A percentile compares a stretch with the other conserved stretches of the same genome.
These are phyloP conservation scores for Geum urbanum DNA, from an alignment of 306 rosid genomes.

Conservation along the genomic window DNA sequence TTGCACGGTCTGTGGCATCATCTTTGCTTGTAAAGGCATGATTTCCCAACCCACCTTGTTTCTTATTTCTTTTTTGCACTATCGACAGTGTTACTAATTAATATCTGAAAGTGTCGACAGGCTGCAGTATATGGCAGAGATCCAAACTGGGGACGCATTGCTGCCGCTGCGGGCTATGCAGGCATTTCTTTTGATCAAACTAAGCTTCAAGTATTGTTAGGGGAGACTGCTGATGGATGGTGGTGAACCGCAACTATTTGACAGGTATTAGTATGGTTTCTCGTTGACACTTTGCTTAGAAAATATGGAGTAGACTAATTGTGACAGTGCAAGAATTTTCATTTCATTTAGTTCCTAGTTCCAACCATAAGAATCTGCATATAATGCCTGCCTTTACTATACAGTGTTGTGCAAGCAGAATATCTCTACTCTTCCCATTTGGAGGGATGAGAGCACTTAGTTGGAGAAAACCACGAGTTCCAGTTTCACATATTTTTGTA, in stretches of 20 bases:
- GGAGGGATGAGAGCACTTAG: background rate
- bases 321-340: no score
- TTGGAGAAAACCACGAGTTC: background rate
- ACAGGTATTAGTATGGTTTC: conserved; percentile 38
- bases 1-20: conserved; percentile 88
- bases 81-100: conserved; percentile 8
- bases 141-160: conserved; percentile 98
- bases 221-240: conserved; percentile 78
- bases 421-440: background rate
- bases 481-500: background rate
- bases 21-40: conserved; percentile 84
- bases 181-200: conserved; percentile 72
- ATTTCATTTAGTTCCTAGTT: background rate
- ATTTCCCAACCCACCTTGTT: conserved; percentile 12
- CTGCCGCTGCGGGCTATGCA: conserved; percentile 84
- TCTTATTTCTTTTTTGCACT: conserved; percentile 1
- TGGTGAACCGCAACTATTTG: conserved; percentile 84
- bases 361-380: background rate
- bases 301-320: background rate
- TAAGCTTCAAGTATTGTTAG: conserved; percentile 67
- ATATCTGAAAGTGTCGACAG: conserved; percentile 37
- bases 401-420: background rate
- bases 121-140: conserved; percentile 91
- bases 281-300: background rate
- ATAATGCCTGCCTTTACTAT: background rate